These are phyloP conservation scores for Ascocoryne sarcoides DNA, from an alignment of 2,329 filamentous ascomycete species.

Conservation along the genomic window DNA sequence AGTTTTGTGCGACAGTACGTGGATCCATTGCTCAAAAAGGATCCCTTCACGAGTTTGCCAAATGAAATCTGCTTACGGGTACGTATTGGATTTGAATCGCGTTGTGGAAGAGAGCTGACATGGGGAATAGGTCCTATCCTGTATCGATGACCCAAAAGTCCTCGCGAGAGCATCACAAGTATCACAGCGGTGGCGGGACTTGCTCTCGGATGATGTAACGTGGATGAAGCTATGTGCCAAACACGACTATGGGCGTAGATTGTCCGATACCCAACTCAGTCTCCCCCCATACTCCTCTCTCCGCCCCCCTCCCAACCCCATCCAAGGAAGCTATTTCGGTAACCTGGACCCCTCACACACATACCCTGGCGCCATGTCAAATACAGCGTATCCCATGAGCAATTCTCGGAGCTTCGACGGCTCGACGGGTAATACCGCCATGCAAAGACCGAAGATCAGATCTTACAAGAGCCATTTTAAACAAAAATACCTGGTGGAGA, in stretches of 20 bases:
- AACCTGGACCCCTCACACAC: conserved; percentile 28
- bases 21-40: conserved; percentile 87
- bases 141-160: conserved; percentile 93
- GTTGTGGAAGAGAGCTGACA: conserved; percentile 7
- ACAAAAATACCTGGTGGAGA: conserved; percentile 92
- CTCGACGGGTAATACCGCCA: conserved; percentile 30
- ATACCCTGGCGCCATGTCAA: conserved; percentile 36
- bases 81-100: conserved; percentile 30
- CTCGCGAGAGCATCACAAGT: conserved; percentile 90
- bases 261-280: conserved; percentile 33
- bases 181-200: conserved; percentile 86
- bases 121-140: conserved; percentile 68
- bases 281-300: conserved; percentile 14
- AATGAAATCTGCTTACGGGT: conserved; percentile 88
- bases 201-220: conserved; percentile 92
- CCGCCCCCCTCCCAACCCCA: conserved; percentile 24
- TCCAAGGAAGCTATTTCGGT: conserved; percentile 14
- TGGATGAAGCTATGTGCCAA: conserved; percentile 98
- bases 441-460: conserved; percentile 54
- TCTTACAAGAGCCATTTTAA: conserved; percentile 98
- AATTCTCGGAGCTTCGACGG: conserved; percentile 48
- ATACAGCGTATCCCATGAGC: conserved; percentile 27
- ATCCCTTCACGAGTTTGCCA: conserved; percentile 85
- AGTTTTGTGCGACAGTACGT: conserved; percentile 97
- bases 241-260: conserved; percentile 68